These are phyloP conservation scores for Auricularia sp. DNA, from an alignment of 768 basidiomycete species.

Conservation along the genomic window DNA sequence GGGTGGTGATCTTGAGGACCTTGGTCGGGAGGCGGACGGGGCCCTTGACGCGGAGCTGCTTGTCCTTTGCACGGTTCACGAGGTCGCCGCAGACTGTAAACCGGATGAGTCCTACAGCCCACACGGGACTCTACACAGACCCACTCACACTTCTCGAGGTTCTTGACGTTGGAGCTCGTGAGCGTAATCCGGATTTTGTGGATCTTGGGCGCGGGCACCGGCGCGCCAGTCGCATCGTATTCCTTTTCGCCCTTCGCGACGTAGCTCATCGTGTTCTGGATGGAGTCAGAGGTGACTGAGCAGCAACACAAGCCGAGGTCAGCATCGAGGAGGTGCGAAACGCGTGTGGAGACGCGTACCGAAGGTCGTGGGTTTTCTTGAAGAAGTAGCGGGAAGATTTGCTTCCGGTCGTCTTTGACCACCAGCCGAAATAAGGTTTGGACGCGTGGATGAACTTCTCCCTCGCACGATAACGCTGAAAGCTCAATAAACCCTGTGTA, in stretches of 20 bases:
- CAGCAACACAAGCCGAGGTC: not conserved
- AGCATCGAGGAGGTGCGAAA: not conserved
- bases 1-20: constrained; percentile 96
- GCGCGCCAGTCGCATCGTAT: constrained; percentile 86
- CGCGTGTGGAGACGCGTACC: not conserved
- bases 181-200: constrained; percentile 99
- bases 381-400: not conserved
- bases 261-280: constrained; percentile 70
- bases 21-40: constrained; percentile 99
- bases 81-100: constrained; percentile 82
- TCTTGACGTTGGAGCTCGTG: constrained; percentile 95
- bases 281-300: constrained; percentile 1
- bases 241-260: constrained; percentile 98
- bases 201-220: constrained; percentile 78
- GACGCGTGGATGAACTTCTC: not conserved
- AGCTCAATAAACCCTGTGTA: too few relatives aligned
- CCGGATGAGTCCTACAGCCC: not conserved
- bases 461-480: not conserved
- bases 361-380: not conserved
- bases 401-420: not conserved
- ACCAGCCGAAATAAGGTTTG: not conserved
- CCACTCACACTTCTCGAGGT: constrained; percentile 89
- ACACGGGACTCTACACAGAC: not conserved
- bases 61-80: constrained; percentile 98
- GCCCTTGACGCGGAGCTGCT: constrained; percentile 97